A percentile compares a stretch with the other conserved stretches of the same genome.
These are phyloP conservation scores for Pecoramyces ruminantium DNA, from an alignment of 192 early-diverging fungal species.

Conservation along the genomic window DNA sequence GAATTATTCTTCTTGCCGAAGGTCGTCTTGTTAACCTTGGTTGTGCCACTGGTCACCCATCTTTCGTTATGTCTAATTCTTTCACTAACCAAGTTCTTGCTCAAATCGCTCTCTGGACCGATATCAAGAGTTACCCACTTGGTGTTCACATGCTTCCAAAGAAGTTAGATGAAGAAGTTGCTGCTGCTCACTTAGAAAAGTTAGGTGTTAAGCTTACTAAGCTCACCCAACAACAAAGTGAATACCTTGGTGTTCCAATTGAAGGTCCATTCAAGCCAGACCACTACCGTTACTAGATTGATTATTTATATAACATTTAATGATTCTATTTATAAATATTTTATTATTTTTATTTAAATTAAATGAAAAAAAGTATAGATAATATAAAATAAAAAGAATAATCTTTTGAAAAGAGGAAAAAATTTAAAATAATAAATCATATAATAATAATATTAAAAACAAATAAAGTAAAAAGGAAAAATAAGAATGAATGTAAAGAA, in stretches of 20 bases:
- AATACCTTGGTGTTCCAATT: constrained; percentile 66
- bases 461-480: too few relatives aligned
- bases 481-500: too few relatives aligned
- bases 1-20: constrained; percentile 95
- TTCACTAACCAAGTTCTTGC: constrained; percentile 98
- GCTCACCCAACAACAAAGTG: constrained; percentile 33
- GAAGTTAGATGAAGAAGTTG: constrained; percentile 98
- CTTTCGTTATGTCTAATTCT: constrained; percentile 99
- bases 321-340: background rate
- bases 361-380: too few relatives aligned
- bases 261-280: constrained; percentile 94
- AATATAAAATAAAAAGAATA: too few relatives aligned
- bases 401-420: too few relatives aligned
- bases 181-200: constrained; percentile 81
- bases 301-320: background rate
- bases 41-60: constrained; percentile 96
- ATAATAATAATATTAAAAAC: too few relatives aligned
- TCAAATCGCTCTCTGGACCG: constrained; percentile 97
- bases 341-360: too few relatives aligned
- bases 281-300: constrained; percentile 74
- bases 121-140: constrained; percentile 64
- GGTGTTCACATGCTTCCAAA: constrained; percentile 98
- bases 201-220: constrained; percentile 79
- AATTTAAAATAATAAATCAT: too few relatives aligned
- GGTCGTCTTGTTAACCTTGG: constrained; percentile 98